Base-by-base conservation (phyloP, 331 rosid species). In the Ulmus americana region DNA sequence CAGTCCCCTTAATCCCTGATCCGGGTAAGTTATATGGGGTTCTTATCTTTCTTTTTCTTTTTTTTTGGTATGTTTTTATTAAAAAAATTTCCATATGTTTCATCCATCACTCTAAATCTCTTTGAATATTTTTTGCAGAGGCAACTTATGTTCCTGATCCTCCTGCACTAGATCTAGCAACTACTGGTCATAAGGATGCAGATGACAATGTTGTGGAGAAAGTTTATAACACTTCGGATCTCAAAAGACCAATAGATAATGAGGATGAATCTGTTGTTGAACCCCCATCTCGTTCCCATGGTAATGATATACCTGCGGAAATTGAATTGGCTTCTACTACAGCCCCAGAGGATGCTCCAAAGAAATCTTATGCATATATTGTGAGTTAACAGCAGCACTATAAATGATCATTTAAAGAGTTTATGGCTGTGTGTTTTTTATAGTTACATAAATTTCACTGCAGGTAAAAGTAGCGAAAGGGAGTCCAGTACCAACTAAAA, bases 341-440 rank as follows among this genome's bases (percentile, higher is more conserved):
- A 28, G 68, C 71, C 13, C 80, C 63, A 59, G 86, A 83, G 41
- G 90, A 83, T 68, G 71, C 77, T 64, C 84, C 86, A 13, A 88
- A 88, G 84, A 59, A 85, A 72, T 85, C 92, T 55, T 88, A 85
- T 43, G 95, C 92, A 64, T 88, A 90, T 61, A 85, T 88, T 71
- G 90, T 88, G 65, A 81, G 92, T 81, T 58, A 41, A 49, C 55
- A 7, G 58, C 59, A 45, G 35, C 20, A 66, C n/a, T 45, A 39
- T 73, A 51, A 65, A 39, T 42, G 10, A 49, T 75, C 47, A 68
- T 51, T 57, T 61, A 43, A 70, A 12, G 12, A 38, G 52, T 50
- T 55, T 45, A 51, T 67, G 67, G 42, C 60, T 76, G 14, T 59
- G 6, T 39, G 42, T 16, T 54, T 70, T 68, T 10, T 64, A 70